phyloP scores from a whole-genome alignment of 208 protist species.

The Trichomonas gallinae region DNA sequence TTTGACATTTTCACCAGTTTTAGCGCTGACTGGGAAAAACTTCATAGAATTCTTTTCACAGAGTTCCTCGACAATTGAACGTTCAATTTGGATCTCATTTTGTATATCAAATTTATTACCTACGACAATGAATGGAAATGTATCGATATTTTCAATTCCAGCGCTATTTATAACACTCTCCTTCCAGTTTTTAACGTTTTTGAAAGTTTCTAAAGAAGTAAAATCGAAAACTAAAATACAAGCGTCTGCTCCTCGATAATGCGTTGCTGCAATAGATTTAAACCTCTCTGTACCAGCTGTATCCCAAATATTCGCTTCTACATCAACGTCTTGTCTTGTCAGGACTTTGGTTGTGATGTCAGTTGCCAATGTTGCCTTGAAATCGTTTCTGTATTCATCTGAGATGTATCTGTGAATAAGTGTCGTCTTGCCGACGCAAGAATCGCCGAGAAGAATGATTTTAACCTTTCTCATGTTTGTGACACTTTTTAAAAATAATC shows the following conservation, averaged over 20 bases:
- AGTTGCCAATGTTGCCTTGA: slow-evolving; percentile 49
- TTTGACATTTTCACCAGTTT: not conserved
- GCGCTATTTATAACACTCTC: slow-evolving; percentile 36
- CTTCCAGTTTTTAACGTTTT: slow-evolving; percentile 38
- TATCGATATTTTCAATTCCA: slow-evolving; percentile 16
- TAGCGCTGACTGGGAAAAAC: not conserved
- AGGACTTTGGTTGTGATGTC: slow-evolving; percentile 51
- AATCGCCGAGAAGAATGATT: slow-evolving; percentile 39
- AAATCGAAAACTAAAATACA: slow-evolving; percentile 48
- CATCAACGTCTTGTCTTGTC: slow-evolving; percentile 33
- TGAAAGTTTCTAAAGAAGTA: slow-evolving; percentile 36
- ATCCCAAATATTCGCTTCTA: slow-evolving; percentile 29
- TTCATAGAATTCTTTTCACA: slow-evolving; percentile 6
- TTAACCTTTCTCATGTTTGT: no score
- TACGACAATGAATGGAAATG: slow-evolving; percentile 45
- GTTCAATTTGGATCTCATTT: not conserved
- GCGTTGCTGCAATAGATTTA: slow-evolving; percentile 40
- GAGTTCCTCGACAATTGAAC: not conserved
- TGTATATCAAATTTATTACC: slow-evolving; percentile 45
- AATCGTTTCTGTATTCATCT: slow-evolving; percentile 32
- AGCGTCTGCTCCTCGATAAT: slow-evolving; percentile 44
- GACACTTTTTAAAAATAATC: no score
- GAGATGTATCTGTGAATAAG: slow-evolving; percentile 35
- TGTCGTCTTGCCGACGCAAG: slow-evolving; percentile 38
- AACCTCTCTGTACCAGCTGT: slow-evolving; percentile 48